Evolutionary conservation across 441 rosid genomes (phyloP).

Genomic region (Populus tomentosa): DNA sequence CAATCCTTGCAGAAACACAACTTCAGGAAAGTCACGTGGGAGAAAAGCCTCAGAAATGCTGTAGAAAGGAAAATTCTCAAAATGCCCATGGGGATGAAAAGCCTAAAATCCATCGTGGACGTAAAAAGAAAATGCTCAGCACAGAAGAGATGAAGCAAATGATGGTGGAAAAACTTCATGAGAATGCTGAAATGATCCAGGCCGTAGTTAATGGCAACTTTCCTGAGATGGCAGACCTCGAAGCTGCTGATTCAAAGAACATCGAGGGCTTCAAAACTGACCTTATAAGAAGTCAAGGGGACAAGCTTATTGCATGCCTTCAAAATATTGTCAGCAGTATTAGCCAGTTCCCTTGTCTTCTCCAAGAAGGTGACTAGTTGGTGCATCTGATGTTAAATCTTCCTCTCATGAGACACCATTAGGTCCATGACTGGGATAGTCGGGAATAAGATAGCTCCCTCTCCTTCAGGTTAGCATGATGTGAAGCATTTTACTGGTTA

Average conservation of each 20-base stretch:
- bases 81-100: conserved; percentile 25
- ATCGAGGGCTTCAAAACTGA: conserved; percentile 28
- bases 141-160: conserved; percentile 26
- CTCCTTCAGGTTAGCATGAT: not conserved
- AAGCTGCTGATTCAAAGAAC: conserved; percentile 14
- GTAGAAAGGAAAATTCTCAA: conserved; percentile 13
- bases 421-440: not conserved
- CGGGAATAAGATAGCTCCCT: not conserved
- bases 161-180: conserved; percentile 36
- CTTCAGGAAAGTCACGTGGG: conserved; percentile 9
- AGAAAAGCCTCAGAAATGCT: conserved; percentile 14
- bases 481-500: not conserved
- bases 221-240: conserved; percentile 20
- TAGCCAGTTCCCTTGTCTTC: conserved; percentile 28
- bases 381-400: not conserved
- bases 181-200: conserved; percentile 50
- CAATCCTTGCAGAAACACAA: conserved; percentile 19
- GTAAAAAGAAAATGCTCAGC: conserved; percentile 13
- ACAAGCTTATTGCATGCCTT: conserved; percentile 51
- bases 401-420: not conserved
- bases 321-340: conserved; percentile 36
- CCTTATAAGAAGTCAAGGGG: conserved; percentile 45
- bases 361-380: conserved; percentile 15
- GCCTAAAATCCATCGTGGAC: not conserved
- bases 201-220: conserved; percentile 34